Evolutionary conservation across 23 red algal species (phyloP), one percentile per base, ranked within the genome.

Genomic region (Gracilaria caudata): DNA sequence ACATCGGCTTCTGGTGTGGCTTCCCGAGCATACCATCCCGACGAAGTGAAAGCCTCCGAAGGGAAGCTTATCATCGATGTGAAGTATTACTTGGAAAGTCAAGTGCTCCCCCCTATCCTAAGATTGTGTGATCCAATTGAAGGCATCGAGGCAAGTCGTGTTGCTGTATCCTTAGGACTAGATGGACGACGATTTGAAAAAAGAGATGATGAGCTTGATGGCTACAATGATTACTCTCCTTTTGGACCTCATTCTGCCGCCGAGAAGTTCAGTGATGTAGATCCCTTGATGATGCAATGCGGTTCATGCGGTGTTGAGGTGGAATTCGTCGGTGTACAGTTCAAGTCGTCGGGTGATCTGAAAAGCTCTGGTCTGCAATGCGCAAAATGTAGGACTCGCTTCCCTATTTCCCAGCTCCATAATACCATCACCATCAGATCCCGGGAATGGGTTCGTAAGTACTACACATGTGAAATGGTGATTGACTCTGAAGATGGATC

Each of bases 31-130:
- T 95, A 88, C 45, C 97, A 99, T 76, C 97, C 97, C 2, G 91
- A 95, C 57, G 97, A 99, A 73, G 80, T 95, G 7, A 73, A 65
- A 32, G 83, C 74, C 32, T 81, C 92, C 0, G 64, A 47, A 16
- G 93, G 88, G 38, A 68, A 65, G 13, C 60, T 95, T 0, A 64
- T 58, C 8, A 78, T 99, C 7, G 97, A 99, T 78, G 64, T 84
- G 33, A 91, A 82, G 45, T 99, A 92, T 51, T 99, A 99, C 82
- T 36, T 99, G 32, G 87, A 85, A 30, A 93, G 92, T 55, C 97
- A 99, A 41, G 65, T 99, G 37, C 89, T 95, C 7, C 92, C 97
- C 0, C 85, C 88, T 14, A 82, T 99, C 10, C 51, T 82, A 63
- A 83, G 97, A 39, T 84, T 99, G 11, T 89, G 60, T 49, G 97